A percentile compares a stretch with the other conserved stretches of the same genome.
These are phyloP conservation scores for Papilionanthe hybrid DNA, from an alignment of 116 monocot genomes.

Conservation along the genomic window DNA sequence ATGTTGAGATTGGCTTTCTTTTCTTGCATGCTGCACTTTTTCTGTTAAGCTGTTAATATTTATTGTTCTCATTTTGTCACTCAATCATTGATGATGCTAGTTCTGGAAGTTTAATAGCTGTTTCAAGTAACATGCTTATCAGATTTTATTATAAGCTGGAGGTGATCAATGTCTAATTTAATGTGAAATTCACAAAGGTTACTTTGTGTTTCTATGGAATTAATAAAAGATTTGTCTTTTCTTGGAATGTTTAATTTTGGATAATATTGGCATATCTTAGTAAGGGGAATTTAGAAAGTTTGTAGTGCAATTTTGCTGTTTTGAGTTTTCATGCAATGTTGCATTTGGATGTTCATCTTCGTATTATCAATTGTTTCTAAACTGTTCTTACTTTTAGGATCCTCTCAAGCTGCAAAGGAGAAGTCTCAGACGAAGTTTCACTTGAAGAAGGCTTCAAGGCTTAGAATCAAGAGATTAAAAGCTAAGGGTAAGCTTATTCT, in stretches of 20 bases:
- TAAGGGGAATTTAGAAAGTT: slow-evolving; percentile 2
- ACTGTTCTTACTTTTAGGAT: slow-evolving; percentile 22
- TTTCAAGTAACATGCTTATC: background rate
- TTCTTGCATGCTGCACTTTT: background rate
- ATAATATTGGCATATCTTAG: background rate
- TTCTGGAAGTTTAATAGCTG: background rate
- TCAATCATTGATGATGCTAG: background rate
- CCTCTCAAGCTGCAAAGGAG: slow-evolving; percentile 33
- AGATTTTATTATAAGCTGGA: background rate
- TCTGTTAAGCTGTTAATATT: background rate
- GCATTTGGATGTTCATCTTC: background rate
- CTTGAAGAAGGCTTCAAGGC: slow-evolving; percentile 49
- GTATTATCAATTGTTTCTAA: background rate
- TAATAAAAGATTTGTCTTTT: background rate
- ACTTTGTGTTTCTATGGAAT: background rate
- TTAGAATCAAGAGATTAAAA: slow-evolving; percentile 57
- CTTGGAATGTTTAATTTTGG: background rate
- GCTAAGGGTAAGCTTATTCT: slow-evolving; percentile 31
- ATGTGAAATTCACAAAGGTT: background rate
- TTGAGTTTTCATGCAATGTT: background rate
- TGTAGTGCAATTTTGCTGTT: background rate
- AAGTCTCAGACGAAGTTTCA: slow-evolving; percentile 46
- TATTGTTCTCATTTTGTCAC: background rate
- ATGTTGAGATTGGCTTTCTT: background rate
- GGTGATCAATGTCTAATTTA: background rate